Evolutionary conservation across 2,329 filamentous ascomycete genomes (phyloP).

Genomic region (Balansia obtecta): DNA sequence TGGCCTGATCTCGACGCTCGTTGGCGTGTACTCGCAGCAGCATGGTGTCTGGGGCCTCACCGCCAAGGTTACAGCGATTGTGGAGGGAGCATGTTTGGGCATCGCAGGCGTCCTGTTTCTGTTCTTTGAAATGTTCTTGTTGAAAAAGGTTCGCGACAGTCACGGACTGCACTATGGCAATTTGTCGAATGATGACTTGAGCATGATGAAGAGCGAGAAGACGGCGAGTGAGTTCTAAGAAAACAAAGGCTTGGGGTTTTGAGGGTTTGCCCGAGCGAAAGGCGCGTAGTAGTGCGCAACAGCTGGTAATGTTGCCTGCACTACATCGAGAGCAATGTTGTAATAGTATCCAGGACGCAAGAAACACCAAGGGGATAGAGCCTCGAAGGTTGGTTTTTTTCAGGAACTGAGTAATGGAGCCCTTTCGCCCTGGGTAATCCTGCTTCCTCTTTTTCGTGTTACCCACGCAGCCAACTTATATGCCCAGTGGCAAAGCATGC

Average conservation of each 20-base stretch:
- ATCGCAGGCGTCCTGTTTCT: conserved; percentile 17
- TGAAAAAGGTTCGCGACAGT: conserved; percentile 18
- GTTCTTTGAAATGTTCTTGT: conserved; percentile 18
- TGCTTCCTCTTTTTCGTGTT: conserved; percentile 21
- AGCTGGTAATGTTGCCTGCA: neutral
- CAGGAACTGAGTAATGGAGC: conserved; percentile 18
- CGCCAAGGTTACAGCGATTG: conserved; percentile 22
- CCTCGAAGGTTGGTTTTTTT: neutral
- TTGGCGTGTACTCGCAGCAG: conserved; percentile 36
- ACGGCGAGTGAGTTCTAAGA: neutral
- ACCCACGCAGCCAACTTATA: conserved; percentile 39
- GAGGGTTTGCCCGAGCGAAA: neutral
- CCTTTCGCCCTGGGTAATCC: conserved; percentile 12
- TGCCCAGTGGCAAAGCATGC: conserved; percentile 65
- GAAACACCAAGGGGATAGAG: neutral
- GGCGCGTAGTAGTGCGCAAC: neutral
- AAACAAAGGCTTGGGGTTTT: neutral
- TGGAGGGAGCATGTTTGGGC: conserved; percentile 20
- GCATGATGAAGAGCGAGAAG: neutral
- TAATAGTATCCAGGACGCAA: neutral
- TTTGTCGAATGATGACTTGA: conserved; percentile 3
- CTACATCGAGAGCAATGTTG: neutral
- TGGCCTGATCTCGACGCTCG: conserved; percentile 35
- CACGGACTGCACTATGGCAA: conserved; percentile 14
- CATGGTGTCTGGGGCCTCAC: conserved; percentile 31